Evolutionary conservation across 225 moss, liverwort and hornwort genomes (phyloP), one percentile per base, ranked within the genome.

Genomic region (Sphagnum tenellum): DNA sequence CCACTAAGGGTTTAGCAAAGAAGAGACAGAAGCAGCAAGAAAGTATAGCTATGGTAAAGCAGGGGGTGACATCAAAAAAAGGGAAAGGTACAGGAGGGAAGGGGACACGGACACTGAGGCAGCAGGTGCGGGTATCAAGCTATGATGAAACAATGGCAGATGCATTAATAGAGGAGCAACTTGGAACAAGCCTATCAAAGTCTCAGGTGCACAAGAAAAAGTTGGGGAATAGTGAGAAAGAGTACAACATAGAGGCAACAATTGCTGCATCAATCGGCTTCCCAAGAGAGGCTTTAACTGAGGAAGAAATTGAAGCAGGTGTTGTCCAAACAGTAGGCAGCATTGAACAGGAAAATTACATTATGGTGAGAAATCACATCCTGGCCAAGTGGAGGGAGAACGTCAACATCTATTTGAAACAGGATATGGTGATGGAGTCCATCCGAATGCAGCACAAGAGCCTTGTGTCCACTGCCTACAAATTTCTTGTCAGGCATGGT

Each of bases 321-420:
- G 67, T 85, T 3, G 58, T 75, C 10, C 46, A 62, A 45, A 52
- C 59, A 48, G 66, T 72, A 57, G 69, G 76, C 54, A 66, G 69
- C n/a, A 46, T 2, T 52, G 67, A 81, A 56, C 67, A 81, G 71
- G 61, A 48, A 57, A 78, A 76, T 45, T 85, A 77, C 59, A 81
- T 85, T 14, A 64, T 69, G 60, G 76, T 81, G 50, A 47, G 79
- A 8, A 85, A 85, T 60, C 76, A 85, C 59, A 79, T 85, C 49
- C 72, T 85, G 57, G 70, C 78, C 48, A 76, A 71, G 57, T 81
- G 85, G 81, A 81, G 78, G 62, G 69, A 76, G 13, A 85, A 79
- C 5, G 63, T 79, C 3, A 64, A 71, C 49, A 8, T 48, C 8
- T 81, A 69, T 12, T 71, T 85, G 48, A 48, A 71, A 10, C 58